Base-by-base conservation (phyloP, 192 early-diverging fungal species). In the Obelidium mucronatum region DNA sequence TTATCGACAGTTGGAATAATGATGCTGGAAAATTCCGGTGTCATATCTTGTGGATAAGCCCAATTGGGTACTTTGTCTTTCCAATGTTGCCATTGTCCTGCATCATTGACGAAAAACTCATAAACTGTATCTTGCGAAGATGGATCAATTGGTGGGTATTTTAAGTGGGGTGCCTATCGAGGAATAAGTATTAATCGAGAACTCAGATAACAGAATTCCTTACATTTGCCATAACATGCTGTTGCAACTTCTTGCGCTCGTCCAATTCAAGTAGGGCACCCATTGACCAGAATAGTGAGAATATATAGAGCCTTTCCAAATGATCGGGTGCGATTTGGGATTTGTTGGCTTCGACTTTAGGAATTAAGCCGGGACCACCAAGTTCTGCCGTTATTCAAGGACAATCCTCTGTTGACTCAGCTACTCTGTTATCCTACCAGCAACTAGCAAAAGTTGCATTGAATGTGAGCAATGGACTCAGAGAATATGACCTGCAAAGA, bases 1-100 rank as follows among this genome's bases (percentile, higher is more conserved):
- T 90, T 90, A 73, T 90, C 89, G 40, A 90, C 88, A 19, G 84
- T 90, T 15, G 89, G 89, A 60, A 90, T 86, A 51, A 90, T 90
- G 67, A 90, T 90, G 75, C 82, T 88, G 8, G 86, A 90, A 59
- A 86, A 90, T 67, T 90, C 88, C 30, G 89, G 89, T n/a, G 84
- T 88, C 2, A 34, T 31, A 40, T 90, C 89, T 62, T 79, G 78
- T 31, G 89, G 89, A 68, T 90, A 90, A 13, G 52, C 63, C 89
- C 89, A 90, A 30, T 64, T 71, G 2, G 82, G 81, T 1, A 90
- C 86, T 17, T 82, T 67, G 36, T 90, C 88, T 42, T 80, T 84
- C 89, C 89, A 90, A 72, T 90, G 89, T 39, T 69, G 56, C 89
- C 89, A 90, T 61, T 90, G 81, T 5, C 89, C 89, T 31, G 61